Percentiles rank a stretch among this genome's conserved stretches.
These are phyloP conservation scores for Mortierella sp. DNA, from an alignment of 371 early-diverging fungal genomes.

Conservation along the genomic window DNA sequence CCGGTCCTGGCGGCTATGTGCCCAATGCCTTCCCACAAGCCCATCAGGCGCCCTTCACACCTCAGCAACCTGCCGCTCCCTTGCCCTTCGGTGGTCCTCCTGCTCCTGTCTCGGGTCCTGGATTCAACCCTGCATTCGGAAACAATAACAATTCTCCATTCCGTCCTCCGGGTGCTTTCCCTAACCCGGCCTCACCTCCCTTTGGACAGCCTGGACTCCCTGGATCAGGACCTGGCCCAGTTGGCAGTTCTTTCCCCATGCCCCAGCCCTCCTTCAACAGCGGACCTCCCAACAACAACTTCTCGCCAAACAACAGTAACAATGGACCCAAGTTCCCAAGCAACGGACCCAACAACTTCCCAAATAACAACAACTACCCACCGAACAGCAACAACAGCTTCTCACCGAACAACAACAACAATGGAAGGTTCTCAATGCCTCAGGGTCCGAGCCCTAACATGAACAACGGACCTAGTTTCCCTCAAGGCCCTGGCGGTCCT, in stretches of 20 bases:
- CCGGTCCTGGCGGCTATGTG: slow-evolving; percentile 18
- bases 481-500: slow-evolving; percentile 1
- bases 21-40: slow-evolving; percentile 24
- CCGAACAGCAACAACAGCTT: slow-evolving; percentile 10
- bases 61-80: slow-evolving; percentile 13
- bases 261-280: slow-evolving; percentile 34
- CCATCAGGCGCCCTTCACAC: slow-evolving; percentile 15
- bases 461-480: slow-evolving; percentile 6
- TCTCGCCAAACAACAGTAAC: slow-evolving; percentile 15
- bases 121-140: slow-evolving; percentile 25
- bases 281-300: slow-evolving; percentile 8
- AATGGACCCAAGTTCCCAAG: slow-evolving; percentile 12
- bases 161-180: slow-evolving; percentile 24
- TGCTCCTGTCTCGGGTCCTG: slow-evolving; percentile 24
- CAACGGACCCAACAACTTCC: slow-evolving; percentile 23
- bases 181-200: slow-evolving; percentile 11
- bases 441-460: slow-evolving; percentile 2
- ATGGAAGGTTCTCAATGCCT: slow-evolving; percentile 18
- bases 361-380: slow-evolving; percentile 18
- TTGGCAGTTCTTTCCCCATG: slow-evolving; percentile 26
- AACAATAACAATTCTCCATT: slow-evolving; percentile 14
- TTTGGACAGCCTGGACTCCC: slow-evolving; percentile 8
- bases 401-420: slow-evolving; percentile 22
- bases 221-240: slow-evolving; percentile 10
- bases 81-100: slow-evolving; percentile 21